Percentiles rank a stretch among this genome's conserved stretches.
phyloP scores from a whole-genome alignment of 2,329 filamentous ascomycete species.

The Claviceps sp. region DNA sequence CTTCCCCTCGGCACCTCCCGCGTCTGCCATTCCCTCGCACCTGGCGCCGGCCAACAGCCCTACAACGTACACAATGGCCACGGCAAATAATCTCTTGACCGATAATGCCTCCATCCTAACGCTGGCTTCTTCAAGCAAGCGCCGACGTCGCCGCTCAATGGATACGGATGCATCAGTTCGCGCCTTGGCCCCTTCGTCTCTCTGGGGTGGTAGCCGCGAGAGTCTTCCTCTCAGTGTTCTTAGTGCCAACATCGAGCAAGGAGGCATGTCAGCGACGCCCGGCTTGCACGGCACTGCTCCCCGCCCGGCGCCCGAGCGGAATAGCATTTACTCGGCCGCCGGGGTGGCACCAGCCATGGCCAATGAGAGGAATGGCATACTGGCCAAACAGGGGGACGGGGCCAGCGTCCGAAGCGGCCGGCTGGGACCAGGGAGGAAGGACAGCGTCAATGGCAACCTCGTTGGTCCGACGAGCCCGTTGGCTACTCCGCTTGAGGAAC shows the following conservation, averaged over 20 bases:
- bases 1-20: conserved; percentile 49
- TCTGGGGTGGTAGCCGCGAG: conserved; percentile 73
- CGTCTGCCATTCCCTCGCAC: conserved; percentile 61
- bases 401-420: conserved; percentile 68
- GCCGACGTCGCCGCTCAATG: conserved; percentile 62
- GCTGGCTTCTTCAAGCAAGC: conserved; percentile 69
- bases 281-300: conserved; percentile 39
- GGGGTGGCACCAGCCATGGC: conserved; percentile 51
- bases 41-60: conserved; percentile 46
- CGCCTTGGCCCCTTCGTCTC: conserved; percentile 67
- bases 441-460: conserved; percentile 71
- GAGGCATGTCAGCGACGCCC: conserved; percentile 29
- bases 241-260: conserved; percentile 51
- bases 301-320: conserved; percentile 44
- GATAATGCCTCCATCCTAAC: conserved; percentile 82
- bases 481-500: conserved; percentile 39
- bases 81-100: conserved; percentile 67
- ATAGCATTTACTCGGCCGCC: conserved; percentile 68
- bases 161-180: conserved; percentile 79
- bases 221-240: conserved; percentile 67
- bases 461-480: conserved; percentile 48
- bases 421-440: conserved; percentile 63
- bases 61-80: conserved; percentile 63
- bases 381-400: conserved; percentile 57
- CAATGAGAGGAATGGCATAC: conserved; percentile 71